These are phyloP conservation scores for Botryosphaeria dothidea DNA, from an alignment of 2,329 filamentous ascomycete species.

Conservation along the genomic window DNA sequence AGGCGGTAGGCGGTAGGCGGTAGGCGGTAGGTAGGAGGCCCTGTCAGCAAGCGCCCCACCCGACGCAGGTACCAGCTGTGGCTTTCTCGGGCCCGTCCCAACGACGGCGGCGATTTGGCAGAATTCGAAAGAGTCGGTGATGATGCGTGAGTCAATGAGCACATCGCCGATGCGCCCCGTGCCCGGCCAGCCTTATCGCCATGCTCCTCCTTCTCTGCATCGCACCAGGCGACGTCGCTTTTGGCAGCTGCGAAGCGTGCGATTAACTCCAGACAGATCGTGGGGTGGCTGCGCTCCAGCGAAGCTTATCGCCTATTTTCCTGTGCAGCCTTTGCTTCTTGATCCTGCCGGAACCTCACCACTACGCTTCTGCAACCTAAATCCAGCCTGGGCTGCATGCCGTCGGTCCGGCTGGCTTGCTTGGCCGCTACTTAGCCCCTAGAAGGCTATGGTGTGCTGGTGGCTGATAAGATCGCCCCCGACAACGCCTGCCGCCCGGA, in stretches of 20 bases:
- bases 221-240: not conserved
- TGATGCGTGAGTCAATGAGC: not conserved
- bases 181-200: slow-evolving; percentile 8
- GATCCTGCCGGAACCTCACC: not conserved
- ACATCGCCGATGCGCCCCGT: slow-evolving; percentile 5
- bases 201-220: not conserved
- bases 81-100: not conserved
- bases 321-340: not conserved
- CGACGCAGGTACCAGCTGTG: slow-evolving; percentile 16
- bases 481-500: not conserved
- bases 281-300: not conserved
- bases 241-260: not conserved
- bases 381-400: not conserved
- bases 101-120: not conserved
- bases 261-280: not conserved
- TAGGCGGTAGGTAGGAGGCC: no score
- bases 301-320: not conserved
- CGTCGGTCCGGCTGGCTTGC: slow-evolving; percentile 9
- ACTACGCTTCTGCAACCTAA: not conserved
- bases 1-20: no score
- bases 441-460: not conserved
- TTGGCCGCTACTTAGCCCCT: slow-evolving; percentile 7
- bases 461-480: not conserved
- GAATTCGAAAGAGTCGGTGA: slow-evolving; percentile 14
- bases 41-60: slow-evolving; percentile 2